These are phyloP conservation scores for Pichia sp. DNA, from an alignment of 1,139 yeast species.

Conservation along the genomic window DNA sequence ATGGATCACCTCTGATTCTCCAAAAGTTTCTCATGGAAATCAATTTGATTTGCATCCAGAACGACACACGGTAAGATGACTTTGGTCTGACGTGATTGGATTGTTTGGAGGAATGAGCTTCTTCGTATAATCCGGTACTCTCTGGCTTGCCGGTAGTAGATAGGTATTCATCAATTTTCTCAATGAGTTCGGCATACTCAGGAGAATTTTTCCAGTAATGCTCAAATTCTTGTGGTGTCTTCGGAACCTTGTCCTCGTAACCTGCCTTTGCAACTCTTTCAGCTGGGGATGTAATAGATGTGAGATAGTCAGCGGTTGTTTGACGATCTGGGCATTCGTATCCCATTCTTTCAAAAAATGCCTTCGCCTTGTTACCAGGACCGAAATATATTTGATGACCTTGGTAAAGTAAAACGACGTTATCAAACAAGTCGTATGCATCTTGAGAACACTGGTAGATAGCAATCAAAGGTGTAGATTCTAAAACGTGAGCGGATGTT, in stretches of 20 bases:
- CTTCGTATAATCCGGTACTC: slow-evolving; percentile 27
- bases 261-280: slow-evolving; percentile 57
- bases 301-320: slow-evolving; percentile 77
- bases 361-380: slow-evolving; percentile 49
- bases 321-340: slow-evolving; percentile 71
- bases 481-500: slow-evolving; percentile 53
- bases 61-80: slow-evolving; percentile 42
- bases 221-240: slow-evolving; percentile 38
- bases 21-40: slow-evolving; percentile 41
- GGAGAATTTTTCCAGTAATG: slow-evolving; percentile 38
- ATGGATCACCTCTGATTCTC: slow-evolving; percentile 42
- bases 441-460: slow-evolving; percentile 82
- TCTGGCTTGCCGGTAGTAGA: slow-evolving; percentile 22
- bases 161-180: slow-evolving; percentile 31
- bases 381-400: slow-evolving; percentile 81
- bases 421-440: slow-evolving; percentile 71
- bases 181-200: slow-evolving; percentile 27
- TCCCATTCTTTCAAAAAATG: slow-evolving; percentile 62
- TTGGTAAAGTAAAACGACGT: slow-evolving; percentile 67
- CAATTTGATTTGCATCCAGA: slow-evolving; percentile 37
- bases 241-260: slow-evolving; percentile 31
- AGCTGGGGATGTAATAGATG: slow-evolving; percentile 67
- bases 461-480: slow-evolving; percentile 65
- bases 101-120: slow-evolving; percentile 32
- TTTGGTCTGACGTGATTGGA: slow-evolving; percentile 30